A percentile compares a stretch with the other conserved stretches of the same genome.
Evolutionary conservation across 176 grass and related monocot genomes (phyloP).

Genomic region (Zizania latifolia): DNA sequence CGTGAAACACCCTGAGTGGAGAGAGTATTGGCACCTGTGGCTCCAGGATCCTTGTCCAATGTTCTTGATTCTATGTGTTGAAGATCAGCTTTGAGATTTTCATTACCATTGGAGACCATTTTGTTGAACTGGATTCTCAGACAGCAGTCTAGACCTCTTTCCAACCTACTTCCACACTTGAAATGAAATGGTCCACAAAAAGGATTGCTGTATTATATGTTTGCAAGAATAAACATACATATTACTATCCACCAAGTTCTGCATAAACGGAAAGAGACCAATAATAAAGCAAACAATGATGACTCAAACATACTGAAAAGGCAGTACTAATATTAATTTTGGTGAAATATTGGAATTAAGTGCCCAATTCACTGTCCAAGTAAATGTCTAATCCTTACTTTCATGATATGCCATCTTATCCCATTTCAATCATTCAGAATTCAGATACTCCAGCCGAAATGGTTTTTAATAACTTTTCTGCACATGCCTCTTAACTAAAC

Average conservation of each 20-base stretch:
- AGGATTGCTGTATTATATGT: not conserved
- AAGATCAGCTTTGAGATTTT: constrained; percentile 49
- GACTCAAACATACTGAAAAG: no score
- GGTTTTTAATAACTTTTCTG: no score
- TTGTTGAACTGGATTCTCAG: constrained; percentile 6
- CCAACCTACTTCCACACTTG: not conserved
- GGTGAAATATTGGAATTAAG: not conserved
- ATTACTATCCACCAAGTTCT: constrained; percentile 23
- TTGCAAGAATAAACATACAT: not conserved
- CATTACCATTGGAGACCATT: constrained; percentile 60
- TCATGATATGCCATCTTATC: no score
- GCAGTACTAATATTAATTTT: not conserved
- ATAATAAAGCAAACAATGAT: constrained; percentile 9
- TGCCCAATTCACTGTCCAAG: not conserved
- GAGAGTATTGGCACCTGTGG: constrained; percentile 16
- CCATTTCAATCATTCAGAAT: no score
- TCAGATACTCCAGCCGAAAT: no score
- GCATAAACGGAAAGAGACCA: constrained; percentile 6
- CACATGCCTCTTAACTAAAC: no score
- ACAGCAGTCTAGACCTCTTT: not conserved
- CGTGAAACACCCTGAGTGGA: constrained; percentile 32
- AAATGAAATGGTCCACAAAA: not conserved
- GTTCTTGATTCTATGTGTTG: constrained; percentile 28
- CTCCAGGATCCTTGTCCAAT: constrained; percentile 21
- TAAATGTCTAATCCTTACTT: no score